These are phyloP conservation scores for Pisolithus tinctorius DNA, from an alignment of 768 basidiomycete species.

Conservation along the genomic window DNA sequence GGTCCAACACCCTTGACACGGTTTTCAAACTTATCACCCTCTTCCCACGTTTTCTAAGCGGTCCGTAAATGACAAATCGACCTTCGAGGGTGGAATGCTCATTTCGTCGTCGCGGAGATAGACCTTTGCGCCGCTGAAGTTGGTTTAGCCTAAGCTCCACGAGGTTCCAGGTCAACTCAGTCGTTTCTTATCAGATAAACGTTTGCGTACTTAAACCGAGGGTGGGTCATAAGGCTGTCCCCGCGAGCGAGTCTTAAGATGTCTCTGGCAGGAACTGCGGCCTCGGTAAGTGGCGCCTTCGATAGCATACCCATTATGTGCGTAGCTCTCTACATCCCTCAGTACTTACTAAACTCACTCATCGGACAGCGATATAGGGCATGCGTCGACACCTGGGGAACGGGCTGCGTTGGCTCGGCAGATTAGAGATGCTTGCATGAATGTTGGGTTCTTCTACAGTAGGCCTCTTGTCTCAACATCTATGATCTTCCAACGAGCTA, in stretches of 20 bases:
- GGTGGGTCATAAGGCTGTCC: too few relatives aligned
- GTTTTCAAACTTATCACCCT: too few relatives aligned
- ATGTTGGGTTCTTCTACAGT: constrained; percentile 86
- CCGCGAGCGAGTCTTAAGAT: not conserved
- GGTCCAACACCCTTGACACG: too few relatives aligned
- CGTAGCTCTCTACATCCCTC: not conserved
- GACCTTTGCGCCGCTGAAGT: too few relatives aligned
- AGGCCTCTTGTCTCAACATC: not conserved
- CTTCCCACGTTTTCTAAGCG: too few relatives aligned
- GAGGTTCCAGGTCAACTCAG: too few relatives aligned
- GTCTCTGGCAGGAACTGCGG: constrained; percentile 16
- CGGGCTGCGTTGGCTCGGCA: constrained; percentile 44
- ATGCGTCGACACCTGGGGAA: constrained; percentile 17
- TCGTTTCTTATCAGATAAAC: too few relatives aligned
- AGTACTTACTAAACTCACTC: not conserved
- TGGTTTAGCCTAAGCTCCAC: too few relatives aligned
- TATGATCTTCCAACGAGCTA: not conserved
- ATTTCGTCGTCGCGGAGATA: too few relatives aligned
- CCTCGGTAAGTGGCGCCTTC: constrained; percentile 15
- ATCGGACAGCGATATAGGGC: constrained; percentile 15
- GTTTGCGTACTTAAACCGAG: too few relatives aligned
- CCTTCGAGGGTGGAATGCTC: too few relatives aligned
- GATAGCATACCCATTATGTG: constrained; percentile 22
- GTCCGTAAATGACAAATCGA: too few relatives aligned
- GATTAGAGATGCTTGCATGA: constrained; percentile 70